Evolutionary conservation across 768 basidiomycete species (phyloP), one percentile per base, ranked within the genome.

Genomic region (Trametes meyenii): DNA sequence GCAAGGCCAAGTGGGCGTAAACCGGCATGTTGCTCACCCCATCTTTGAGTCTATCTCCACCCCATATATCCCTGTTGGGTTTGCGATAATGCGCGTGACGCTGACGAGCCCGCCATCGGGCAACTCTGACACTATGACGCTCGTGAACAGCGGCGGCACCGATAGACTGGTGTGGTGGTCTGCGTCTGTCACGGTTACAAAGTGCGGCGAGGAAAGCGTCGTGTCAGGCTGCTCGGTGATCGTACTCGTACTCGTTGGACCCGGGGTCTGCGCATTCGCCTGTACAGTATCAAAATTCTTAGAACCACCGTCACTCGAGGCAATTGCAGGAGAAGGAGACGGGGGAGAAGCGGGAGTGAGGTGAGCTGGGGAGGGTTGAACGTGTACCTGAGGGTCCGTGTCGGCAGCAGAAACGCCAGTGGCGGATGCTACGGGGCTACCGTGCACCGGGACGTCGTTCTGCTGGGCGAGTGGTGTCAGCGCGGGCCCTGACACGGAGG

Each of bases 71-170:
- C 71, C 73, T 21, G 78, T 73, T 49, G 80, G 83, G 68, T 85
- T 85, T 5, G 83, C 81, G 24, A 83, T 75, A 40, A 85, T 74
- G 51, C 83, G 79, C 1, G 86, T 87, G 58, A 77, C 70, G 2
- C 83, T 84, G 19, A 80, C 71, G 23, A 78, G 65, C 19, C 69
- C 67, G 10, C 85, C 83, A 64, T 82, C 74, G 7, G 79, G 61
- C 58, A 75, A 73, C 17, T 79, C 81, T 2, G 81, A 80, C 5
- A 82, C 78, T 35, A 74, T 80, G 46, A 78, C 62, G 23, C 80
- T 72, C 3, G 84, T 83, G 33, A 84, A 73, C 17, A 82, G 62
- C 8, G 81, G 71, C 12, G 83, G 83, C 1, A 79, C 77, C 0
- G 77, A 76, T 38, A 81, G 64, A 19, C 75, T 72, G 12, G 74